A percentile compares a stretch with the other conserved stretches of the same genome.
Conservation (phyloP, 164 flowering plant genomes). For the Umbilicus rupestris region DNA sequence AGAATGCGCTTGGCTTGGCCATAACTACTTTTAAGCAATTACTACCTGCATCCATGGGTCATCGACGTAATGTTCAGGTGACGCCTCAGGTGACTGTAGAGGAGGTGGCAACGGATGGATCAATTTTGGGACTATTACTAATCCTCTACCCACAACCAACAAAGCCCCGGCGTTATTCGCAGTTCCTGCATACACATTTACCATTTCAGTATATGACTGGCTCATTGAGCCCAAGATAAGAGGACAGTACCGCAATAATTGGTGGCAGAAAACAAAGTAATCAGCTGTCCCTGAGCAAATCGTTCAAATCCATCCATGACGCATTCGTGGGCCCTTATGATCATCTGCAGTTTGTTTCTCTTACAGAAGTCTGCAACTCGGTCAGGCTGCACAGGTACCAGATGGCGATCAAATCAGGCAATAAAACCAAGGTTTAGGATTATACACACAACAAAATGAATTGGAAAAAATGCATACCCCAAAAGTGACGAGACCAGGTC, state of each 20-base stretch:
- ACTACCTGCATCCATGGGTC: constrained; percentile 95
- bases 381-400: constrained; percentile 67
- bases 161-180: constrained; percentile 96
- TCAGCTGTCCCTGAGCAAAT: constrained; percentile 96
- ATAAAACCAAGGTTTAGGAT: background rate
- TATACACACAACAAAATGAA: background rate
- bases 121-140: constrained; percentile 89
- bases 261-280: constrained; percentile 94
- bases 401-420: background rate
- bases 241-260: constrained; percentile 80
- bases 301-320: constrained; percentile 99
- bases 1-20: no score
- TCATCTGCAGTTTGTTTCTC: constrained; percentile 85
- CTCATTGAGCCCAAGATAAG: constrained; percentile 3
- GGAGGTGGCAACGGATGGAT: constrained; percentile 99
- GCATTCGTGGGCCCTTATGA: constrained; percentile 96
- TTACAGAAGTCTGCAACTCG: constrained; percentile 90
- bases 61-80: constrained; percentile 66
- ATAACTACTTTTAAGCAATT: background rate
- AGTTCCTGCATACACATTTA: constrained; percentile 49
- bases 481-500: constrained; percentile 93
- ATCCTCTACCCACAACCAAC: constrained; percentile 83
- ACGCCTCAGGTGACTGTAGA: constrained; percentile 79
- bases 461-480: constrained; percentile 58
- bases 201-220: constrained; percentile 8